Conservation (phyloP, 345 rosid species). For the Salix koriyanagi region DNA sequence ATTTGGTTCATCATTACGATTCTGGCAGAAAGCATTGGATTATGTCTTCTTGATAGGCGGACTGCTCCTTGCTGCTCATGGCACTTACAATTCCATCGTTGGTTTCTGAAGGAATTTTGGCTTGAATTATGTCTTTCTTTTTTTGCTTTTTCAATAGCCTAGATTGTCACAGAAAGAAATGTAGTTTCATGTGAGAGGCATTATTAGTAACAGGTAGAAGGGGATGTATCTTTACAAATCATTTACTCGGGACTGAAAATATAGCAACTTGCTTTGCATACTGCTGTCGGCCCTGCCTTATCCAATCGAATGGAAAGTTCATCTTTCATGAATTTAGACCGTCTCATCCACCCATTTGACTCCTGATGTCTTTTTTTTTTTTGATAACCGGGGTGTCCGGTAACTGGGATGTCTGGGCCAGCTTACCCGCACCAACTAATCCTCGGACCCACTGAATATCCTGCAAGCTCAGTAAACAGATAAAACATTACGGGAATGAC, state of each 20-base stretch:
- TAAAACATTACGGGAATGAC: too few species aligned
- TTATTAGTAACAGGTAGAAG: background rate
- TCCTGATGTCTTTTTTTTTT: too few species aligned
- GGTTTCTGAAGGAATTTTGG: conserved; percentile 29
- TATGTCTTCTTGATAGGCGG: conserved; percentile 54
- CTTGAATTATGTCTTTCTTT: background rate
- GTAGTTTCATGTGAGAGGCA: background rate
- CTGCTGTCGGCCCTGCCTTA: background rate
- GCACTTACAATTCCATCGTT: conserved; percentile 52
- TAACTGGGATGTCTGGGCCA: too few species aligned
- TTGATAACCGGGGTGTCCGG: too few species aligned
- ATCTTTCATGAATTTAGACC: background rate
- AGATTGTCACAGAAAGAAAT: background rate
- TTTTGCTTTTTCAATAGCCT: background rate
- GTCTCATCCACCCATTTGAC: background rate
- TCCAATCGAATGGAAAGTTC: background rate
- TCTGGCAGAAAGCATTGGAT: conserved; percentile 64
- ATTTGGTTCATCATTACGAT: conserved; percentile 52
- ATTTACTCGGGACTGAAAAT: background rate
- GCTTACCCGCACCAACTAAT: too few species aligned
- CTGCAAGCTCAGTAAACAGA: too few species aligned
- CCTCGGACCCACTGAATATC: fast-evolving
- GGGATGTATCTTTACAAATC: too few species aligned
- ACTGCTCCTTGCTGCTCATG: conserved; percentile 64
- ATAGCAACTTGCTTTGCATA: background rate